Percentiles rank a stretch among this genome's conserved stretches.
Evolutionary conservation across 208 protist genomes (phyloP).

Genomic region (Trypanosoma mega): DNA sequence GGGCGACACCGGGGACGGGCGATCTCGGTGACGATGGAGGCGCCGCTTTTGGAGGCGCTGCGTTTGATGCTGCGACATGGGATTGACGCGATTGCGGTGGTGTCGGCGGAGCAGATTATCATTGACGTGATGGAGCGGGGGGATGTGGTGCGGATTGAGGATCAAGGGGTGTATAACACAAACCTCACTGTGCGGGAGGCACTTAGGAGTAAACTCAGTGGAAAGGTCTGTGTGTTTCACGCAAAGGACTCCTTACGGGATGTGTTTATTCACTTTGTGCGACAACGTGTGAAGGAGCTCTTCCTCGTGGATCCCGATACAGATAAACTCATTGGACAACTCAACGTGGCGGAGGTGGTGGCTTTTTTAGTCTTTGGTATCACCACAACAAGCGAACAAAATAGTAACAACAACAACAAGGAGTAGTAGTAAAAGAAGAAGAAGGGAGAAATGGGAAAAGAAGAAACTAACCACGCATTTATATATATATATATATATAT

Average conservation of each 20-base stretch:
- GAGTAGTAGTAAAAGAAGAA: neutral
- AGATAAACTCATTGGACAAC: conserved; percentile 65
- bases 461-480: no score
- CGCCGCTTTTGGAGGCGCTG: conserved; percentile 66
- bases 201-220: conserved; percentile 48
- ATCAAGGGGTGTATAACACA: conserved; percentile 89
- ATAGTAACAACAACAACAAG: neutral
- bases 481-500: no score
- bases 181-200: conserved; percentile 74
- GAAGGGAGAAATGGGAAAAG: neutral
- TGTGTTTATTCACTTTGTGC: conserved; percentile 87
- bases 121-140: conserved; percentile 82
- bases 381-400: conserved; percentile 13
- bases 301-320: conserved; percentile 82
- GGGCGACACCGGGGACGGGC: conserved; percentile 46
- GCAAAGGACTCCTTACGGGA: conserved; percentile 70
- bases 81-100: conserved; percentile 75
- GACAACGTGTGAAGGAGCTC: conserved; percentile 76
- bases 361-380: conserved; percentile 70
- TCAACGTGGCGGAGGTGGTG: conserved; percentile 76
- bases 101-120: conserved; percentile 49
- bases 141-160: conserved; percentile 85
- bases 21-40: conserved; percentile 75
- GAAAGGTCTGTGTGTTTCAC: conserved; percentile 71
- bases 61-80: conserved; percentile 61